Base-by-base conservation (phyloP, 306 rosid species). In the Bauhinia variegata region DNA sequence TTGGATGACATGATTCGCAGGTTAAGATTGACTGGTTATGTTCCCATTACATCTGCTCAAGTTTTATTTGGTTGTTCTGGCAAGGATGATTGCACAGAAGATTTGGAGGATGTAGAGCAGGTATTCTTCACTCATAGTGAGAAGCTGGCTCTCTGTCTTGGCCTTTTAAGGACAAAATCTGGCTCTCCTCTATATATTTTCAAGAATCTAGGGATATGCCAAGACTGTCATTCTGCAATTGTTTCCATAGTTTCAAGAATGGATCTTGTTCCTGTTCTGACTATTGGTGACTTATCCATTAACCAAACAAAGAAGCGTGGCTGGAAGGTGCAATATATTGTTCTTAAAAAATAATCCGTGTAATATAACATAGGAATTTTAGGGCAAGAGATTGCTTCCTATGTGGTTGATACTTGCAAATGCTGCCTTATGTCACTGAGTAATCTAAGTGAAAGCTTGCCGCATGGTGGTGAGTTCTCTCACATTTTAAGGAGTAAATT, bases 191-290 rank as follows among this genome's bases (percentile, higher is more conserved):
- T 85, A 4, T 75, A 78, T 32, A 78, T 85, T 67, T 89, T 87
- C 80, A 89, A 89, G 83, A 87, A 83, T 67, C 43, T 89, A 42
- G 79, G 89, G 65, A 89, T 86, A 65, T 87, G 89, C 73, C 74
- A 57, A 39, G 95, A 89, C 65, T 87, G 95, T 51, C 96, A 87
- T 81, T 81, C 86, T 73, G 95, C 86, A 68, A 77, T 87, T 46
- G 91, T 30, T 89, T 85, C 57, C 95, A 87, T 79, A 78, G 80
- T 74, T 89, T 89, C 82, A 85, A 81, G 78, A 79, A 80, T 44
- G 96, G 95, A 43, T 74, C 80, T 41, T 89, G 96, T 76, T 87
- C 96, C 57, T 89, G 96, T 59, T 85, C 81, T 33, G 91, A 87
- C 58, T 75, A 73, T 57, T 89, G 96, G 95, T 89, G 84, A 89